Evolutionary conservation across 495 filamentous ascomycete species (phyloP), one percentile per base, ranked within the genome.

Genomic region (Penicillium malachiteum): DNA sequence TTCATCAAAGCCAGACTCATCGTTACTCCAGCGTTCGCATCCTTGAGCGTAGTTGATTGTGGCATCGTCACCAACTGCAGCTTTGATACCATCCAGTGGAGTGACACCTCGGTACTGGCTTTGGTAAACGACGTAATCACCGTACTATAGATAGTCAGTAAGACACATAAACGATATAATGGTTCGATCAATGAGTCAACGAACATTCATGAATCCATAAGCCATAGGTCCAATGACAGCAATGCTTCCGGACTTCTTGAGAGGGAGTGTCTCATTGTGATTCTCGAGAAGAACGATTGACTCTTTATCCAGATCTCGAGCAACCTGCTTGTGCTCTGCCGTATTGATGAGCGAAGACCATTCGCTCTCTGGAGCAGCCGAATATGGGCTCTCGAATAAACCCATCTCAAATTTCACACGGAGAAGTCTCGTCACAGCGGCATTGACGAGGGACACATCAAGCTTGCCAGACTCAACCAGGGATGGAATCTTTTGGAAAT

Each of bases 201-300:
- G 72, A 56, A 86, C 84, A 57, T 89, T 89, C 78, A 87, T 84
- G 55, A 71, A 87, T 1, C 82, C 86, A 66, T 86, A 73, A 0
- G 85, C 87, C 85, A 90, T 88, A 12, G 86, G 81, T 18, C 89
- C 89, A 58, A 90, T 89, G 30, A 92, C 75, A 8, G 79, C 83
- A 50, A 91, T 66, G 13, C 75, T 79, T 16, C 68, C 64, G 7
- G 72, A 69, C 1, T 78, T 78, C n/a, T 75, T 77, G 17, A 77
- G 72, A 0, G 46, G 46, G 16, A 92, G 58, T 3, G 89, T 88
- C 12, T 81, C 63, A 49, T 75, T 78, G 8, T 67, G 72, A 58
- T 92, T 92, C 73, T 90, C 91, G 33, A 92, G 72, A 7, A 92
- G 69, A 9, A 88, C 87, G 39, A 90, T 88, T 1, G 83, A 85